A percentile compares a stretch with the other conserved stretches of the same genome.
phyloP scores from a whole-genome alignment of 2,329 filamentous ascomycete genomes.

The Alternaria longipes region DNA sequence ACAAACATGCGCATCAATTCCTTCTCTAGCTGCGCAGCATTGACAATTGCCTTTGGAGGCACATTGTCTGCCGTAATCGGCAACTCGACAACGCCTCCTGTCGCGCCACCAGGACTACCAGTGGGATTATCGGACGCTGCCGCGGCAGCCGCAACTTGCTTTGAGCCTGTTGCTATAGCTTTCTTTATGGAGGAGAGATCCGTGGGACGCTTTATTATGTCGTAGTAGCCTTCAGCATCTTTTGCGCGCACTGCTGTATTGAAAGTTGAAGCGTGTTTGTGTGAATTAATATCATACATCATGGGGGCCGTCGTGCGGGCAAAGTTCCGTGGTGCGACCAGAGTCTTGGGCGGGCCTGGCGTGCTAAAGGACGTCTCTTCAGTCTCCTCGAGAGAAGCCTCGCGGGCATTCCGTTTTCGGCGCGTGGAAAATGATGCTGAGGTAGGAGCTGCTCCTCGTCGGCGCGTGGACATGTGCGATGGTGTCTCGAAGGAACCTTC shows the following conservation, averaged over 20 bases:
- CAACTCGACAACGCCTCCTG: slow-evolving; percentile 56
- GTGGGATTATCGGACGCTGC: slow-evolving; percentile 63
- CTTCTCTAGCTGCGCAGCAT: slow-evolving; percentile 89
- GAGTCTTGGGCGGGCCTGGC: slow-evolving; percentile 38
- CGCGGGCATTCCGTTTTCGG: slow-evolving; percentile 53
- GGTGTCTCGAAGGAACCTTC: slow-evolving; percentile 39
- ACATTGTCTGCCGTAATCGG: slow-evolving; percentile 79
- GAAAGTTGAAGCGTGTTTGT: slow-evolving; percentile 64
- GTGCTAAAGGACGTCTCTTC: slow-evolving; percentile 41
- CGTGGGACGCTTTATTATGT: slow-evolving; percentile 62
- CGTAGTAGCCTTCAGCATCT: slow-evolving; percentile 61
- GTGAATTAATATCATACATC: slow-evolving; percentile 61
- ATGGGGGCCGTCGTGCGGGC: slow-evolving; percentile 58
- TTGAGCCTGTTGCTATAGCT: slow-evolving; percentile 60
- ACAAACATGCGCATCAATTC: slow-evolving; percentile 97
- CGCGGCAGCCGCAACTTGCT: slow-evolving; percentile 65
- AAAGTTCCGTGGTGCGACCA: slow-evolving; percentile 60
- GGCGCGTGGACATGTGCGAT: slow-evolving; percentile 43
- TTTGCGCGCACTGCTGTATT: slow-evolving; percentile 59
- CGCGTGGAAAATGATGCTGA: slow-evolving; percentile 47
- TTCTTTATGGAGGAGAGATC: slow-evolving; percentile 62
- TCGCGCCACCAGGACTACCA: slow-evolving; percentile 66
- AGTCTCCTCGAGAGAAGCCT: slow-evolving; percentile 43
- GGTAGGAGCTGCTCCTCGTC: slow-evolving; percentile 32
- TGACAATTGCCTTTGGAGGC: slow-evolving; percentile 89